These are phyloP conservation scores for Neurospora discreta DNA, from an alignment of 495 filamentous ascomycete genomes.

Conservation along the genomic window DNA sequence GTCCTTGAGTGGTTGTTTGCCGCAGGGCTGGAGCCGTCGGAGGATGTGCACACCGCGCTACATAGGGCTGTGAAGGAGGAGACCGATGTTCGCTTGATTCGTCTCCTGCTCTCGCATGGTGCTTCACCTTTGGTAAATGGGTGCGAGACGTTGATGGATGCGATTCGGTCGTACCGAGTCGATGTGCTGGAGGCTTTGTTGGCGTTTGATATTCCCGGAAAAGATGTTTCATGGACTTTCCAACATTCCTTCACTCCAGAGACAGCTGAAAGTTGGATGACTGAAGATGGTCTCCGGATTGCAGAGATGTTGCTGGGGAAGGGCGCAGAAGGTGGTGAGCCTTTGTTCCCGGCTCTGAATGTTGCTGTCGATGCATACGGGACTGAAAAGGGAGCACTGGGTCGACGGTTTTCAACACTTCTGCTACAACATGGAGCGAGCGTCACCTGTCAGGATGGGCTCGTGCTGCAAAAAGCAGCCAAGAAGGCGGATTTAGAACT, in stretches of 20 bases:
- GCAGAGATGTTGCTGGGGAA: slow-evolving; percentile 29
- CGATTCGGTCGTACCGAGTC: slow-evolving; percentile 18
- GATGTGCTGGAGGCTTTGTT: slow-evolving; percentile 28
- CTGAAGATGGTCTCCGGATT: slow-evolving; percentile 25
- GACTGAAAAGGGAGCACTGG: slow-evolving; percentile 20
- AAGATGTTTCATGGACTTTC: slow-evolving; percentile 30
- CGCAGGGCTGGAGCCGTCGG: slow-evolving; percentile 28
- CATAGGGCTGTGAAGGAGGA: slow-evolving; percentile 34
- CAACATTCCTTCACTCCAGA: slow-evolving; percentile 24
- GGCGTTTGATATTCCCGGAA: slow-evolving; percentile 18
- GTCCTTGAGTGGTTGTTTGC: slow-evolving; percentile 34
- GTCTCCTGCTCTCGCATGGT: slow-evolving; percentile 28
- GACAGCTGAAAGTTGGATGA: slow-evolving; percentile 25
- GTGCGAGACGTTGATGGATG: slow-evolving; percentile 36
- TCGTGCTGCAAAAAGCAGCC: slow-evolving; percentile 31
- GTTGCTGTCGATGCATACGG: slow-evolving; percentile 22
- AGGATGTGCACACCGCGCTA: slow-evolving; percentile 29
- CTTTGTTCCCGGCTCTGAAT: slow-evolving; percentile 26
- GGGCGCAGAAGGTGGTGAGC: slow-evolving; percentile 22
- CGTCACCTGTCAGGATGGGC: slow-evolving; percentile 29
- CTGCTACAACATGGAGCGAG: slow-evolving; percentile 26
- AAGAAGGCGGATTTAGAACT: slow-evolving; percentile 26
- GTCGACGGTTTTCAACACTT: slow-evolving; percentile 23
- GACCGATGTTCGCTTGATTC: slow-evolving; percentile 29
- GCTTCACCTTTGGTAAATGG: slow-evolving; percentile 30